Evolutionary conservation across 2,329 filamentous ascomycete genomes (phyloP).

Genomic region (Geoglossum cookeanum): DNA sequence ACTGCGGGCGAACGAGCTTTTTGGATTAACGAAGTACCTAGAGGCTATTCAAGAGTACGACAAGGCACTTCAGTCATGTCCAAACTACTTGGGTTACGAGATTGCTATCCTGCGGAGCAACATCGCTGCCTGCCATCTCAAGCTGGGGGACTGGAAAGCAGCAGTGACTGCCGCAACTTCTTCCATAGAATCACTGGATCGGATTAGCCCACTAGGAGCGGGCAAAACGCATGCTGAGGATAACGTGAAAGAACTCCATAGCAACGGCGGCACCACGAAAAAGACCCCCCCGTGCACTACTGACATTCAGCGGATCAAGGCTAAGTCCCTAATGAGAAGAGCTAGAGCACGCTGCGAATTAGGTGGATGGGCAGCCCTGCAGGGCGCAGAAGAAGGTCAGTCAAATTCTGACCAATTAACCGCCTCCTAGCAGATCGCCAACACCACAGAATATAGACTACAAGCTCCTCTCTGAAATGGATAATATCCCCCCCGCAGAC

Average conservation of each 20-base stretch:
- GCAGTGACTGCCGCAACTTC: slow-evolving; percentile 55
- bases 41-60: slow-evolving; percentile 71
- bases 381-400: slow-evolving; percentile 44
- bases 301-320: slow-evolving; percentile 58
- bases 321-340: slow-evolving; percentile 65
- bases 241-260: slow-evolving; percentile 25
- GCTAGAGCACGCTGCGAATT: slow-evolving; percentile 53
- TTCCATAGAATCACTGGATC: slow-evolving; percentile 54
- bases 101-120: slow-evolving; percentile 76
- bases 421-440: background rate
- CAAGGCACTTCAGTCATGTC: slow-evolving; percentile 57
- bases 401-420: background rate
- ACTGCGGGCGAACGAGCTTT: slow-evolving; percentile 59
- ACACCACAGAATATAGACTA: slow-evolving; percentile 37
- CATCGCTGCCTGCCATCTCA: slow-evolving; percentile 73
- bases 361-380: slow-evolving; percentile 61
- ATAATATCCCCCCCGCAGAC: slow-evolving; percentile 45
- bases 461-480: slow-evolving; percentile 39
- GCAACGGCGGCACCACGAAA: slow-evolving; percentile 31
- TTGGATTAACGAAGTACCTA: slow-evolving; percentile 49
- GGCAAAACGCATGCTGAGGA: slow-evolving; percentile 15
- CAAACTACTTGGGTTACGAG: slow-evolving; percentile 73
- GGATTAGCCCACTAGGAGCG: slow-evolving; percentile 27
- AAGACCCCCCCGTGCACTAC: slow-evolving; percentile 24
- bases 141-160: slow-evolving; percentile 69